Evolutionary conservation across 768 basidiomycete species (phyloP).

Genomic region (Boletus coccyginus): DNA sequence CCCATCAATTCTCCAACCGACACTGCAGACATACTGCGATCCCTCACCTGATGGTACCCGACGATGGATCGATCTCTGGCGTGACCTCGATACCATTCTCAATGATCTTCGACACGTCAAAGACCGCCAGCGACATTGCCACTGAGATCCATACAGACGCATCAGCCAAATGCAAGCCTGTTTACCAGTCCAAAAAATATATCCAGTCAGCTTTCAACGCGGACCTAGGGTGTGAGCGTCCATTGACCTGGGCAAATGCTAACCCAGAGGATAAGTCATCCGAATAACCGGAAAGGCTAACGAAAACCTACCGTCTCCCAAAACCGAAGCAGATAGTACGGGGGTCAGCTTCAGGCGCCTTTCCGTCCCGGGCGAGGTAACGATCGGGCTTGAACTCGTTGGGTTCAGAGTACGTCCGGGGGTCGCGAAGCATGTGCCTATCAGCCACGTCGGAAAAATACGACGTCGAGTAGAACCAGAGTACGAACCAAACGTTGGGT

Average conservation of each 20-base stretch:
- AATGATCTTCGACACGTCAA: slow-evolving; percentile 44
- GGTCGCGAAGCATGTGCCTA: slow-evolving; percentile 34
- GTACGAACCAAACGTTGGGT: slow-evolving; percentile 21
- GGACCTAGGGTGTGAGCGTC: neutral
- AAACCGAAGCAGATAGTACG: slow-evolving; percentile 67
- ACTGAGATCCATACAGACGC: slow-evolving; percentile 45
- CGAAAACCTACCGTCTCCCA: slow-evolving; percentile 49
- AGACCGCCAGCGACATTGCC: slow-evolving; percentile 45
- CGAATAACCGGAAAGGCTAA: neutral
- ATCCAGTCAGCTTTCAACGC: slow-evolving; percentile 19
- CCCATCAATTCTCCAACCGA: neutral
- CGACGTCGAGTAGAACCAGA: slow-evolving; percentile 1
- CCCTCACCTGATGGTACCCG: slow-evolving; percentile 60
- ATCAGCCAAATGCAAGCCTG: slow-evolving; percentile 52
- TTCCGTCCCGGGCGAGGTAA: slow-evolving; percentile 40
- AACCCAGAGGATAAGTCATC: slow-evolving; percentile 1
- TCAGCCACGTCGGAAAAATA: neutral
- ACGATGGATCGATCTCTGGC: slow-evolving; percentile 55
- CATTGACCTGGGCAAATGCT: slow-evolving; percentile 31
- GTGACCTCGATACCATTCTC: slow-evolving; percentile 47
- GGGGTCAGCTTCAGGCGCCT: slow-evolving; percentile 51
- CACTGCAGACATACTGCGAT: neutral
- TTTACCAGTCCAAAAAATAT: slow-evolving; percentile 6
- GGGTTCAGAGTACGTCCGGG: slow-evolving; percentile 48
- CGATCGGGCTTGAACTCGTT: slow-evolving; percentile 59